Evolutionary conservation across 768 basidiomycete genomes (phyloP).

Genomic region (Leccinum incarnatum): DNA sequence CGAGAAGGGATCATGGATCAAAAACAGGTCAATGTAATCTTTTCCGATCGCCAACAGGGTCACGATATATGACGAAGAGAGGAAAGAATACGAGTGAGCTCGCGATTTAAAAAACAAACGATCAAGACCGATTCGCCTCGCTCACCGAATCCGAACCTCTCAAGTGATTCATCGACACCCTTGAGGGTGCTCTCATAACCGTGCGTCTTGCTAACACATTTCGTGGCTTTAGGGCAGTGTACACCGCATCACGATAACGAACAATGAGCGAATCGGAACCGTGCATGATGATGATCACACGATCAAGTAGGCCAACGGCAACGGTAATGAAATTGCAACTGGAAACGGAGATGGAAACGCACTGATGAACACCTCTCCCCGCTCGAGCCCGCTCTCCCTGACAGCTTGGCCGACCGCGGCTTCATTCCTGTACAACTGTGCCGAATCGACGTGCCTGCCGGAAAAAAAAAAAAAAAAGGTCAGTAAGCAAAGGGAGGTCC

Average conservation of each 20-base stretch:
- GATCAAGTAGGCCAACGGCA: too few species aligned
- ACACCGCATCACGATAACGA: neutral
- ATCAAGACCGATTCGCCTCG: neutral
- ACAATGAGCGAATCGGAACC: too few species aligned
- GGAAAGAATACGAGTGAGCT: neutral
- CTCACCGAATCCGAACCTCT: slow-evolving; percentile 56
- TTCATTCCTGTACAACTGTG: slow-evolving; percentile 68
- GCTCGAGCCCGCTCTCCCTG: slow-evolving; percentile 49
- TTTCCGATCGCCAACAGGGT: neutral
- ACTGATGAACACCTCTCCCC: slow-evolving; percentile 72
- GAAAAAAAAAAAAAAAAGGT: neutral
- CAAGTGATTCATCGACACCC: slow-evolving; percentile 60
- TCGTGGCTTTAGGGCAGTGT: slow-evolving; percentile 46
- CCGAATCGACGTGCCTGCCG: slow-evolving; percentile 68
- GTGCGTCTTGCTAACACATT: slow-evolving; percentile 54
- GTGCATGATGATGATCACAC: too few species aligned
- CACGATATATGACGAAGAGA: neutral
- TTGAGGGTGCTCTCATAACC: slow-evolving; percentile 60
- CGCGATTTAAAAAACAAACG: neutral
- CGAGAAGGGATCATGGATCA: slow-evolving; percentile 74
- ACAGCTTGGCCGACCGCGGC: slow-evolving; percentile 58
- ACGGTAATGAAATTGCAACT: neutral
- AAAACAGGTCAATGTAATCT: slow-evolving; percentile 71
- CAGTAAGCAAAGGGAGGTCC: neutral
- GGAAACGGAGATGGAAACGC: slow-evolving; percentile 17